Base-by-base conservation (phyloP, 257 asterid genomes). In the Nemophila menziesii region DNA sequence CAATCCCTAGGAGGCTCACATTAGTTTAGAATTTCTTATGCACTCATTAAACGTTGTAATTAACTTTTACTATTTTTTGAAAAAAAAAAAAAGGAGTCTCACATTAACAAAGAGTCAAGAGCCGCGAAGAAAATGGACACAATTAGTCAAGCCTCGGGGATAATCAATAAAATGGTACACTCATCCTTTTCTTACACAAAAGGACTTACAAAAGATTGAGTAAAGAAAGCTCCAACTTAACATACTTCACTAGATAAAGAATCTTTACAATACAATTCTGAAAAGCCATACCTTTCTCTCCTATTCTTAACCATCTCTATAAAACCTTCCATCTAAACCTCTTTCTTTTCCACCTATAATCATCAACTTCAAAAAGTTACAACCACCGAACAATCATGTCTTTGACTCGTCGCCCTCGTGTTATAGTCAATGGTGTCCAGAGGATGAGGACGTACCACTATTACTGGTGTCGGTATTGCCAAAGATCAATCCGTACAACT, bases 401-500 rank as follows among this genome's bases (percentile, higher is more conserved):
- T 0, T 34, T 8, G 44, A 16, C 15, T 2, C 72, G 71, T 17
- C 76, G 76, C n/a, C 71, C 69, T 10, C 71, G 82, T 2, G 63
- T 66, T 1, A 16, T 51, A 5, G 75, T 73, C 6, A 80, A 78
- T 44, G 92, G 95, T n/a, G 60, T 66, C 8, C 79, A 54, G 20
- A 65, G 94, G 62, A 56, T 65, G 44, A 50, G 95, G 45, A 89
- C 85, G 0, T 74, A 76, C 64, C 95, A 89, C 33, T 84, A 73
- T 73, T 80, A 84, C 3, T 84, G 98, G 95, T 89, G 95, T 38
- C 63, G 79, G 1, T 56, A 52, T 3, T 84, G 98, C 60, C 86
- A 59, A 33, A 78, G 83, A 44, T 71, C 92, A 43, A 48, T 80
- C 20, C 44, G 98, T 12, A 80, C 94, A 48, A 81, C 79, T 39